Percentiles rank a stretch among this genome's conserved stretches.
Evolutionary conservation across 2,329 filamentous ascomycete genomes (phyloP).

Genomic region (Penicillium brasilianum): DNA sequence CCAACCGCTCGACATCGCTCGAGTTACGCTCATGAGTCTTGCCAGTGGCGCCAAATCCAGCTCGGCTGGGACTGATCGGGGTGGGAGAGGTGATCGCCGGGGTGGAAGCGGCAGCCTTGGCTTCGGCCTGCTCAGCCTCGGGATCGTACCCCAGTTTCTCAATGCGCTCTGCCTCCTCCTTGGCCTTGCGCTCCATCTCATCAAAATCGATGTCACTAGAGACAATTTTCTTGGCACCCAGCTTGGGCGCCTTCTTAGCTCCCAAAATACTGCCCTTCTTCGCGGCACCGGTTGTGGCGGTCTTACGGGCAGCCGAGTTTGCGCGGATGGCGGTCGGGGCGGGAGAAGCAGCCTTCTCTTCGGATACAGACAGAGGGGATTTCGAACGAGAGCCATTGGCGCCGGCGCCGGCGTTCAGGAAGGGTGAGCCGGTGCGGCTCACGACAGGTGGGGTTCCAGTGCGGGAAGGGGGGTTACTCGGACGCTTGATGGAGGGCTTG

Average conservation of each 20-base stretch:
- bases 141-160: slow-evolving; percentile 95
- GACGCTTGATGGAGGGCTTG: slow-evolving; percentile 94
- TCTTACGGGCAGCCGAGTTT: slow-evolving; percentile 82
- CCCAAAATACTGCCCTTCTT: slow-evolving; percentile 86
- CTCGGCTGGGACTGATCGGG: slow-evolving; percentile 69
- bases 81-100: slow-evolving; percentile 74
- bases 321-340: slow-evolving; percentile 71
- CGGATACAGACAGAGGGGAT: slow-evolving; percentile 72
- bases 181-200: slow-evolving; percentile 94
- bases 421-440: slow-evolving; percentile 84
- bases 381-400: slow-evolving; percentile 77
- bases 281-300: slow-evolving; percentile 63
- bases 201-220: slow-evolving; percentile 86
- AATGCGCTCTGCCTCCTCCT: slow-evolving; percentile 95
- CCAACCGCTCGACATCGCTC: slow-evolving; percentile 83
- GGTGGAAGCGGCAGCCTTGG: slow-evolving; percentile 50
- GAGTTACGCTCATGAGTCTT: slow-evolving; percentile 60
- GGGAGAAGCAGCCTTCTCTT: slow-evolving; percentile 58
- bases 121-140: slow-evolving; percentile 72
- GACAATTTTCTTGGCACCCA: slow-evolving; percentile 90
- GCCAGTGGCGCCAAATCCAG: slow-evolving; percentile 66
- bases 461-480: slow-evolving; percentile 89
- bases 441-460: slow-evolving; percentile 82
- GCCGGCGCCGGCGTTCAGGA: slow-evolving; percentile 72
- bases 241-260: slow-evolving; percentile 79